Base-by-base conservation (phyloP, 805 yeast species). In the Metschnikowia henanensis region DNA sequence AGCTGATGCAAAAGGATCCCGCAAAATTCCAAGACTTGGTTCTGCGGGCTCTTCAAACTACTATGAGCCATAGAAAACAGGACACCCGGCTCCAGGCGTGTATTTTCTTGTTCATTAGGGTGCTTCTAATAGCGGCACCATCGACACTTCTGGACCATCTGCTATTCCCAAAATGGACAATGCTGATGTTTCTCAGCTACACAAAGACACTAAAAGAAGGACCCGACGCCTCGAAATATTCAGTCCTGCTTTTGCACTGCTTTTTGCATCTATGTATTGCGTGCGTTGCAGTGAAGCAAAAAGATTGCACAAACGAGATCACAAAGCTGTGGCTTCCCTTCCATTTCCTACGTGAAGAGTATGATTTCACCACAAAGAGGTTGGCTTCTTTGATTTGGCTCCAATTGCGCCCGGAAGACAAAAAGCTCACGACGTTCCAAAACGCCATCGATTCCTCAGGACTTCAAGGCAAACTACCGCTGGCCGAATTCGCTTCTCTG, bases 21-120 rank as follows among this genome's bases (percentile, higher is more conserved):
- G 50, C 39, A 3, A 59, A 56, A 34, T 64, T 67, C 39, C 46
- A 58, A 10, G 36, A 39, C 4, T 51, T 73, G 21, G 50, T 70
- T 40, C 49, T 47, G 35, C 50, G 71, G 47, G 41, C 65, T 39
- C 45, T 71, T 22, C 54, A 40, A 21, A 33, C 59, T 2, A 50
- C 60, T 2, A 51, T 63, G 34, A 52, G 47, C 30, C 51, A 39
- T 39, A 33, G 50, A 8, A 50, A 46, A 15, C 37, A 47, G 17
- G 56, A 57, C 39, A 42, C 40, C 21, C 42, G 54, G 29, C 46
- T 59, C 4, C 54, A 52, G n/a, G 38, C 46, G 43, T 20, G 46
- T 16, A 29, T 45, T 4, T 49, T 55, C 16, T 29, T 41, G 20
- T 56, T 57, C 31, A 34, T 61, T 18, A 39, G 55, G 22, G 44